Base-by-base conservation (phyloP, 106 monocot genomes). In the Posidonia australis region DNA sequence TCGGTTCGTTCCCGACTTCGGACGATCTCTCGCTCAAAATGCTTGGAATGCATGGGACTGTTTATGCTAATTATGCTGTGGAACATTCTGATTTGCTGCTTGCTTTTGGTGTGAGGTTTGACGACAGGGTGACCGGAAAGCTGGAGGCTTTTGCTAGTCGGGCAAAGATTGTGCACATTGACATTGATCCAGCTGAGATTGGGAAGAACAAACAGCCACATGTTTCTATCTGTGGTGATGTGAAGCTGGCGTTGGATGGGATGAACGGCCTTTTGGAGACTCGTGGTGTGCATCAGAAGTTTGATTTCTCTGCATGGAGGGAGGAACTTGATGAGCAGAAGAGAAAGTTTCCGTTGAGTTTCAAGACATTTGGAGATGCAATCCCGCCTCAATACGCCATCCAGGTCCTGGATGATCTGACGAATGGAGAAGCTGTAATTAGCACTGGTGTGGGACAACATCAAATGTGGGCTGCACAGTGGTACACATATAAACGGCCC, bases 161-260 rank as follows among this genome's bases (percentile, higher is more conserved):
- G 58, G 83, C 93, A 1, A 94, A 89, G 67, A 94, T 89, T 24
- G 93, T 94, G 57, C 93, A 94, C 69, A 80, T 89, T 26, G 93
- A 94, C 54, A 94, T 94, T 16, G 93, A 93, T 47, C 79, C 89
- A 3, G 89, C 89, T 0, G 93, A 89, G 81, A 94, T 94, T 52
- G 93, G 93, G 46, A 94, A 94, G 79, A 94, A 86, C 63, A 94
- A 94, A 73, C 89, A 83, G 70, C 93, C 93, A 5, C 89, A 89
- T 62, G 62, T 84, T 1, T 86, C 93, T 0, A 82, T 94, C 49
- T 89, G 89, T 54, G 86, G 72, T 2, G 93, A 94, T 75, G 53
- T 94, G 32, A 89, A 86, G 76, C 58, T 70, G 24, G 80, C 79
- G 0, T 67, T 94, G 62, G 60, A 78, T 44, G 89, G 79, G 28